Conservation (phyloP, 2,329 filamentous ascomycete genomes). For the Aspergillus luchuensis region DNA sequence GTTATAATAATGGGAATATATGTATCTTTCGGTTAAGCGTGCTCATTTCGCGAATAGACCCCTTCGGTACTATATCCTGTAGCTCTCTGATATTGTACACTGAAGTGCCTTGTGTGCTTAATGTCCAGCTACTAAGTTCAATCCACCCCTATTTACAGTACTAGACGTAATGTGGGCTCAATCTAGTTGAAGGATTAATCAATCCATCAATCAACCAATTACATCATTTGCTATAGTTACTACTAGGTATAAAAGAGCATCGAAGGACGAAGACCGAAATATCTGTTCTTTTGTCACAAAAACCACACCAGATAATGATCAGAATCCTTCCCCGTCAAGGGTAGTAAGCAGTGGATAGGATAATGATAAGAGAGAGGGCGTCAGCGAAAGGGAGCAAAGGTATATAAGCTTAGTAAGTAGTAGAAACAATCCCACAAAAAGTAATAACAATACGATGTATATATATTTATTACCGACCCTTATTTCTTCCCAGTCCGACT, state of each 20-base stretch:
- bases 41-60: too few relatives aligned
- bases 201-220: too few relatives aligned
- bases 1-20: too few relatives aligned
- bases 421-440: background rate
- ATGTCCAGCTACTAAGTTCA: too few relatives aligned
- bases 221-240: too few relatives aligned
- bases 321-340: background rate
- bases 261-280: background rate
- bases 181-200: too few relatives aligned
- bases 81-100: too few relatives aligned
- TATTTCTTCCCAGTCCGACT: constrained; percentile 23
- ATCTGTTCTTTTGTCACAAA: background rate
- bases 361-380: background rate
- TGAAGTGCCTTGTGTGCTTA: too few relatives aligned
- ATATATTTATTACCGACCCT: background rate
- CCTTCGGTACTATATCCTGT: too few relatives aligned
- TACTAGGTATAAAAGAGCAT: background rate
- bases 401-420: background rate
- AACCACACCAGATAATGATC: background rate
- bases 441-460: background rate
- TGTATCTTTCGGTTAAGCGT: background rate
- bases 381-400: background rate
- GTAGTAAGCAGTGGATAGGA: background rate
- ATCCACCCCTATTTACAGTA: too few relatives aligned
- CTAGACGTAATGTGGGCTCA: too few relatives aligned